Conservation (phyloP, 2,329 filamentous ascomycete genomes). For the Colletotrichum echinochloae region DNA sequence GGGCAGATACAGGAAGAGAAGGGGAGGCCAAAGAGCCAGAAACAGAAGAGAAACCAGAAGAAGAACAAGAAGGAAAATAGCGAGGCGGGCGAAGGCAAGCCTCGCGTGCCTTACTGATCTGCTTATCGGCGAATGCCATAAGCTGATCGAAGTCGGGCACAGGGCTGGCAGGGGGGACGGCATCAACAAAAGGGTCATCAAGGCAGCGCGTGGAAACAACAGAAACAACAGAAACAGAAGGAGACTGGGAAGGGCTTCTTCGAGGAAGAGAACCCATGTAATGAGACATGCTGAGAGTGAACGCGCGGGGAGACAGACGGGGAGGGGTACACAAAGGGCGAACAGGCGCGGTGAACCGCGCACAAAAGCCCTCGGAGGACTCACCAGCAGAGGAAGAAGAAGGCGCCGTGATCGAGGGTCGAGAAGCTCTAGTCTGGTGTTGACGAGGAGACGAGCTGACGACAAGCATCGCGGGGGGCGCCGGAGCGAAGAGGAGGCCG, state of each 20-base stretch:
- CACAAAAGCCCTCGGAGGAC: slow-evolving; percentile 15
- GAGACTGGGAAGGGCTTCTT: not conserved
- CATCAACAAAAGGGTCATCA: slow-evolving; percentile 6
- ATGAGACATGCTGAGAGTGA: slow-evolving; percentile 21
- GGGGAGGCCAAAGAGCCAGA: not conserved
- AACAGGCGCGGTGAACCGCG: slow-evolving; percentile 1
- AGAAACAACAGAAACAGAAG: not conserved
- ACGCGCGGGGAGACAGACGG: slow-evolving; percentile 5
- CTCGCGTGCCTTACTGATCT: slow-evolving; percentile 10
- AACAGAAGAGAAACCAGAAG: not conserved
- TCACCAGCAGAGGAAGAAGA: slow-evolving; percentile 7
- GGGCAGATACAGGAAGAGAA: not conserved
- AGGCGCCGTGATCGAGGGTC: slow-evolving; percentile 21
- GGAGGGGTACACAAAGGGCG: slow-evolving; percentile 8
- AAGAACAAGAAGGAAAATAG: not conserved
- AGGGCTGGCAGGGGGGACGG: not conserved
- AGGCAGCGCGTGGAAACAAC: not conserved
- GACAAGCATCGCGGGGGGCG: slow-evolving; percentile 18
- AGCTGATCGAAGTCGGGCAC: slow-evolving; percentile 15
- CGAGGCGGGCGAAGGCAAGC: not conserved
- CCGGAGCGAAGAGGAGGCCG: not conserved
- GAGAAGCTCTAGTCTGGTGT: not conserved
- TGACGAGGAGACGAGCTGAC: slow-evolving; percentile 12
- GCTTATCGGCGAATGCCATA: slow-evolving; percentile 12
- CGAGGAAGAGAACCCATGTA: slow-evolving; percentile 4